Evolutionary conservation across 1,139 yeast species (phyloP).

Genomic region (Tardiomyces blankii): DNA sequence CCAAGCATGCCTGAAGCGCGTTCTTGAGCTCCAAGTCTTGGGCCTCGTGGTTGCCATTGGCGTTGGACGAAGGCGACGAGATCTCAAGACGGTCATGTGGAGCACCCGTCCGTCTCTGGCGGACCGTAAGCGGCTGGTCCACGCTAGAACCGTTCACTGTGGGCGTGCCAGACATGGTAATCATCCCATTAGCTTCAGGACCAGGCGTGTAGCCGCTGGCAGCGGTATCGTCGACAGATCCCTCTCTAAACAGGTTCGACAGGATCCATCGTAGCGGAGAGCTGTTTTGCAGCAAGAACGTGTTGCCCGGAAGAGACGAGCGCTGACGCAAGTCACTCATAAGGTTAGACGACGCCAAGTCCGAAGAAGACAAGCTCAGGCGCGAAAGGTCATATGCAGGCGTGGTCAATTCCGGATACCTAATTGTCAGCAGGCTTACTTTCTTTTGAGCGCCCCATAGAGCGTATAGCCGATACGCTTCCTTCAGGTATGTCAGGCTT

Average conservation of each 20-base stretch:
- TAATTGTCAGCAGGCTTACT: constrained; percentile 14
- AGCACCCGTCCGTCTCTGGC: background rate
- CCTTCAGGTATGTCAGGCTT: constrained; percentile 18
- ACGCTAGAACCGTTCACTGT: no score
- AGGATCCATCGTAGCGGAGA: constrained; percentile 21
- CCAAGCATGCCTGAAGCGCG: constrained; percentile 34
- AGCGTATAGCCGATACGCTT: constrained; percentile 21
- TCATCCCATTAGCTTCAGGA: no score
- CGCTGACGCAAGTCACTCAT: constrained; percentile 10
- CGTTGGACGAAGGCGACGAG: background rate
- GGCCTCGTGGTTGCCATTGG: background rate
- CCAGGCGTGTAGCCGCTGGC: background rate
- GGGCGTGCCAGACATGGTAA: no score
- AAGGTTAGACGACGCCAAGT: constrained; percentile 4
- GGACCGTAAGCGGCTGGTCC: background rate
- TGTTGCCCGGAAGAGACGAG: constrained; percentile 8
- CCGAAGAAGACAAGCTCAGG: constrained; percentile 11
- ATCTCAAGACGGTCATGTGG: background rate
- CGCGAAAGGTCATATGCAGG: constrained; percentile 13
- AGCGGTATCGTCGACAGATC: background rate
- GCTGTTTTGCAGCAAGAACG: constrained; percentile 13
- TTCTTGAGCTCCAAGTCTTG: constrained; percentile 14
- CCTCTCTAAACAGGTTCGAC: constrained; percentile 19
- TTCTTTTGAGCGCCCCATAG: constrained; percentile 26
- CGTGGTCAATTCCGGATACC: constrained; percentile 15